Conservation (phyloP, 2,329 filamentous ascomycete species). For the Mycosphaerella sp. region DNA sequence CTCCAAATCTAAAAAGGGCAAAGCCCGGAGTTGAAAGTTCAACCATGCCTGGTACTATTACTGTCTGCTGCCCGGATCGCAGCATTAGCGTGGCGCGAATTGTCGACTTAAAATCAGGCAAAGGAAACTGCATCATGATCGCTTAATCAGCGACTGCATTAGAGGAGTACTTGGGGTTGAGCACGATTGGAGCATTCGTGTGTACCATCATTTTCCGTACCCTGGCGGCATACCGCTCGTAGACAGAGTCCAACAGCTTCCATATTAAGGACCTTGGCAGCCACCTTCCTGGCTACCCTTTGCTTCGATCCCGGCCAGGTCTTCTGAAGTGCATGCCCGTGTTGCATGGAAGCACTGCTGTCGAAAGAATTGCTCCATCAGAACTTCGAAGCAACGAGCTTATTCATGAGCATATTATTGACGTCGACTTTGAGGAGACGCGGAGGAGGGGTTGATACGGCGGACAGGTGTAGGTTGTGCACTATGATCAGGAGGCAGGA, state of each 20-base stretch:
- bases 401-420: no score
- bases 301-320: no score
- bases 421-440: no score
- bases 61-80: slow-evolving; percentile 9
- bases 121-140: slow-evolving; percentile 12
- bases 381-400: no score
- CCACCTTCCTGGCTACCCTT: no score
- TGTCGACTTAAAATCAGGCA: slow-evolving; percentile 11
- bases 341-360: no score
- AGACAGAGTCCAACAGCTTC: neutral
- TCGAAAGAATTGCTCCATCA: no score
- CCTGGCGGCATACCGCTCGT: neutral
- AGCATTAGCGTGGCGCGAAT: slow-evolving; percentile 22
- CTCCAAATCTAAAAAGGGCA: slow-evolving; percentile 43
- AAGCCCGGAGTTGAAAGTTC: slow-evolving; percentile 19
- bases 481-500: neutral
- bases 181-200: slow-evolving; percentile 10
- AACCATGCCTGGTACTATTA: slow-evolving; percentile 14
- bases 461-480: neutral
- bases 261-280: neutral
- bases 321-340: no score
- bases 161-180: slow-evolving; percentile 5
- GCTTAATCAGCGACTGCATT: slow-evolving; percentile 16
- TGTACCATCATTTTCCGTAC: slow-evolving; percentile 16
- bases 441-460: neutral